phyloP scores from a whole-genome alignment of 2,329 filamentous ascomycete species.

The Apiospora malaysiana region DNA sequence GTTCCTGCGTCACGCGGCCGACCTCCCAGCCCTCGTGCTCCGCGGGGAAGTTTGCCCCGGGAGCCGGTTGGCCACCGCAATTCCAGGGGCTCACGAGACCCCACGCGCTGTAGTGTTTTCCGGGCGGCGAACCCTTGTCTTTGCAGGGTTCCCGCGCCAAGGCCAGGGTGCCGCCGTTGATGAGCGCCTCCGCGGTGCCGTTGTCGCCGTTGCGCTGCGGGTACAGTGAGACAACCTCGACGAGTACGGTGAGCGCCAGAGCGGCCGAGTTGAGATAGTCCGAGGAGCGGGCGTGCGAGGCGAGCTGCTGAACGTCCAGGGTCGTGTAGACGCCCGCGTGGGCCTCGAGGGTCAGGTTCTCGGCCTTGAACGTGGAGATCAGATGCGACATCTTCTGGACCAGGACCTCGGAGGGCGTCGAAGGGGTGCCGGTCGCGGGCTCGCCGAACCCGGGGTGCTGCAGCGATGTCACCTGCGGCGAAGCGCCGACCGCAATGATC shows the following conservation, averaged over 20 bases:
- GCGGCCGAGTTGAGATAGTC: slow-evolving; percentile 55
- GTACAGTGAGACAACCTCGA: slow-evolving; percentile 75
- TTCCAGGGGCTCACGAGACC: slow-evolving; percentile 71
- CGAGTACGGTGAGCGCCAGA: slow-evolving; percentile 72
- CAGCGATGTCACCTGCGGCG: slow-evolving; percentile 72
- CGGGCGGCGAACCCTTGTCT: slow-evolving; percentile 43
- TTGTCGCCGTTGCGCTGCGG: slow-evolving; percentile 54
- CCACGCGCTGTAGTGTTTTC: slow-evolving; percentile 69
- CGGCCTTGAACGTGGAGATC: slow-evolving; percentile 45
- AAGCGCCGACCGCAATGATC: slow-evolving; percentile 75
- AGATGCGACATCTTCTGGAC: slow-evolving; percentile 42
- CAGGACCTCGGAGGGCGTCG: slow-evolving; percentile 3
- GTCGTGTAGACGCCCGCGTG: slow-evolving; percentile 80
- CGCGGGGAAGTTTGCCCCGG: slow-evolving; percentile 49
- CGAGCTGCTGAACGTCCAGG: slow-evolving; percentile 80
- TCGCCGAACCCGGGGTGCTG: slow-evolving; percentile 55
- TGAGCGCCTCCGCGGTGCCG: slow-evolving; percentile 65
- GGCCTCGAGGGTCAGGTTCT: slow-evolving; percentile 63
- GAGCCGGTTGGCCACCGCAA: slow-evolving; percentile 38
- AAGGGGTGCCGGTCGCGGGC: background rate
- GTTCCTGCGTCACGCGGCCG: slow-evolving; percentile 76
- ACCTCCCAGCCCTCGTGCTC: slow-evolving; percentile 67
- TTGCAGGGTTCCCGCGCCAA: slow-evolving; percentile 76
- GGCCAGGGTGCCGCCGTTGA: slow-evolving; percentile 72
- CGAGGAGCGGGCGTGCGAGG: slow-evolving; percentile 64